Conservation (phyloP, 805 yeast species). For the Pichia occidentalis region DNA sequence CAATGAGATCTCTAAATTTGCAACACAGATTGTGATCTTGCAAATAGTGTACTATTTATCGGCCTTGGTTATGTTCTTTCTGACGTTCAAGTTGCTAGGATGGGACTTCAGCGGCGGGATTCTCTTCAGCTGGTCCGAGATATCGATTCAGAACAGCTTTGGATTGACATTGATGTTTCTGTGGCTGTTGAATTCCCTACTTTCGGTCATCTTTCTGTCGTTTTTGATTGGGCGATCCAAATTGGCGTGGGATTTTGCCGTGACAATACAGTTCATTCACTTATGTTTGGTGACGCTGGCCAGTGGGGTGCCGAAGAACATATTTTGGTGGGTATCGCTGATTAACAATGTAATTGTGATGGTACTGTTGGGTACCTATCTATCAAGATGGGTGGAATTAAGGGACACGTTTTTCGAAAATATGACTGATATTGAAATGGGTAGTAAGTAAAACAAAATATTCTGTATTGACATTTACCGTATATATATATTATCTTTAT, state of each 20-base stretch:
- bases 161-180: conserved; percentile 68
- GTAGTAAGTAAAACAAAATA: conserved; percentile 16
- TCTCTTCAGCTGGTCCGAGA: conserved; percentile 75
- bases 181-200: conserved; percentile 79
- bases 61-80: conserved; percentile 59
- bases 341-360: conserved; percentile 57
- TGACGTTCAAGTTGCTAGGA: conserved; percentile 65
- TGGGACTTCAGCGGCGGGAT: conserved; percentile 58
- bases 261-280: conserved; percentile 85
- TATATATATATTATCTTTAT: background rate
- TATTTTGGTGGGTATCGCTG: conserved; percentile 85
- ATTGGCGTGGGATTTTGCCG: conserved; percentile 92
- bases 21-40: conserved; percentile 60
- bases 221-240: conserved; percentile 88
- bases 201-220: conserved; percentile 80
- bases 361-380: conserved; percentile 80
- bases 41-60: conserved; percentile 75
- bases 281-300: conserved; percentile 61
- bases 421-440: conserved; percentile 54
- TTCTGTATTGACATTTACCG: background rate
- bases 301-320: conserved; percentile 59
- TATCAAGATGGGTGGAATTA: conserved; percentile 86
- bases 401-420: conserved; percentile 87
- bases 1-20: conserved; percentile 4
- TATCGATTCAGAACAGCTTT: conserved; percentile 67